These are phyloP conservation scores for Septoria petroselini DNA, from an alignment of 2,329 filamentous ascomycete species.

Conservation along the genomic window DNA sequence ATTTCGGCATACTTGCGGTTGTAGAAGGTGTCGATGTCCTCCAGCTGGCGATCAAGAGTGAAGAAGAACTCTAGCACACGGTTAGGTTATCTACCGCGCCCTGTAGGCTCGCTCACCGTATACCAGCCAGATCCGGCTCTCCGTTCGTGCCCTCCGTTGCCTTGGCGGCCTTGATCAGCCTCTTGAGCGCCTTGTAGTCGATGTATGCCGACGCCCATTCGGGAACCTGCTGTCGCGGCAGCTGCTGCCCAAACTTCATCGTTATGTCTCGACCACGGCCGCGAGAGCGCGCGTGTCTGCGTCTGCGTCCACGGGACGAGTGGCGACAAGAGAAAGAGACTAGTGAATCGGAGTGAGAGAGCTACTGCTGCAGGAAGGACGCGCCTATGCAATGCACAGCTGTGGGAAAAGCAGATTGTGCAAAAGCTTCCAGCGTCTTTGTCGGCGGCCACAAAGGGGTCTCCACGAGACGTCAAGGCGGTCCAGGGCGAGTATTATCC, in stretches of 20 bases:
- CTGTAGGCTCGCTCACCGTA: constrained; percentile 43
- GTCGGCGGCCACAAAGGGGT: constrained; percentile 1
- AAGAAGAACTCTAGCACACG: constrained; percentile 81
- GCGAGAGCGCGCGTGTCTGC: constrained; percentile 3
- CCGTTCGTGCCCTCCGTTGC: constrained; percentile 55
- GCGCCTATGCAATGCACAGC: not conserved
- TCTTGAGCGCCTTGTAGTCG: constrained; percentile 90
- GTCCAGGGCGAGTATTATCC: too few relatives aligned
- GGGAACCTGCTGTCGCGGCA: constrained; percentile 79
- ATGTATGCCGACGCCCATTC: constrained; percentile 84
- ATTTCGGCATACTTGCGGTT: constrained; percentile 91
- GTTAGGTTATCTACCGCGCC: constrained; percentile 29
- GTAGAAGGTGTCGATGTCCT: constrained; percentile 95
- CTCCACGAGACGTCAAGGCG: not conserved
- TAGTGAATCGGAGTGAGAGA: not conserved
- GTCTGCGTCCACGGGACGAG: not conserved
- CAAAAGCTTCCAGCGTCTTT: not conserved
- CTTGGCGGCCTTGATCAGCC: constrained; percentile 81
- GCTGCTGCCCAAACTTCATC: constrained; percentile 50
- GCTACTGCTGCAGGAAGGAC: not conserved
- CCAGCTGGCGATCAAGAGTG: constrained; percentile 91
- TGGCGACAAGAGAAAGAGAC: not conserved
- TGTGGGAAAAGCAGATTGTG: not conserved
- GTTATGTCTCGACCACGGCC: constrained; percentile 2
- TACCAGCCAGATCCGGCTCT: constrained; percentile 85